phyloP scores from a whole-genome alignment of 306 rosid species.

The Vigna reflexopilosa region DNA sequence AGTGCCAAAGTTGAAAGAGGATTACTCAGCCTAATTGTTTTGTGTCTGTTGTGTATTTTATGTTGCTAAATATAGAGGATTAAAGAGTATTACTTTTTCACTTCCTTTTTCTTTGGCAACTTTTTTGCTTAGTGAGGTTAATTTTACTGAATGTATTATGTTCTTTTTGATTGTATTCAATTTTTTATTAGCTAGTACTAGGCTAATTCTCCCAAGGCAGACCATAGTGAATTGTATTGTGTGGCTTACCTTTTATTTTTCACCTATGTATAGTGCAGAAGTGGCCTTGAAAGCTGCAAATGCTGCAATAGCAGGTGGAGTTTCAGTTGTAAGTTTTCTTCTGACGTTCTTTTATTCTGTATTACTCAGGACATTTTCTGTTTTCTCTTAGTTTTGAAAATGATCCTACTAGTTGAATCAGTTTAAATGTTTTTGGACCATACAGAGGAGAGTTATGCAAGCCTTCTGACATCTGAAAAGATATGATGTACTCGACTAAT shows the following conservation, averaged over 20 bases:
- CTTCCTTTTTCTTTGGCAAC: background rate
- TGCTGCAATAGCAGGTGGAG: slow-evolving; percentile 85
- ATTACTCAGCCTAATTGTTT: background rate
- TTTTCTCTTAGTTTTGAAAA: slow-evolving; percentile 6
- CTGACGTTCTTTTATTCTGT: slow-evolving; percentile 25
- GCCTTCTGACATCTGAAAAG: no score
- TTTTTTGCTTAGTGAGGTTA: background rate
- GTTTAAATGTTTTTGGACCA: slow-evolving; percentile 24
- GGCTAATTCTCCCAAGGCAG: background rate
- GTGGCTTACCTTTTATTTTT: slow-evolving; percentile 40
- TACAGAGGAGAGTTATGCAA: slow-evolving; percentile 19
- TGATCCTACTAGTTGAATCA: slow-evolving; percentile 21
- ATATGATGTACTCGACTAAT: background rate
- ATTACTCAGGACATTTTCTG: background rate
- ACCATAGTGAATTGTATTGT: background rate
- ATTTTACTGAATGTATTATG: background rate
- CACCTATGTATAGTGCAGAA: slow-evolving; percentile 64
- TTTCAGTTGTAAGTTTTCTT: slow-evolving; percentile 77
- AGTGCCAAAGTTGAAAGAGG: background rate
- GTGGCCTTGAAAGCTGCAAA: slow-evolving; percentile 84
- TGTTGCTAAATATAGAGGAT: background rate
- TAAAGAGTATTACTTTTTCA: background rate
- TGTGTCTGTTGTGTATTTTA: background rate
- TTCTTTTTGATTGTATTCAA: background rate
- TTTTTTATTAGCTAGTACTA: background rate